These are phyloP conservation scores for Ceratocystis variospora DNA, from an alignment of 2,329 filamentous ascomycete genomes.

Conservation along the genomic window DNA sequence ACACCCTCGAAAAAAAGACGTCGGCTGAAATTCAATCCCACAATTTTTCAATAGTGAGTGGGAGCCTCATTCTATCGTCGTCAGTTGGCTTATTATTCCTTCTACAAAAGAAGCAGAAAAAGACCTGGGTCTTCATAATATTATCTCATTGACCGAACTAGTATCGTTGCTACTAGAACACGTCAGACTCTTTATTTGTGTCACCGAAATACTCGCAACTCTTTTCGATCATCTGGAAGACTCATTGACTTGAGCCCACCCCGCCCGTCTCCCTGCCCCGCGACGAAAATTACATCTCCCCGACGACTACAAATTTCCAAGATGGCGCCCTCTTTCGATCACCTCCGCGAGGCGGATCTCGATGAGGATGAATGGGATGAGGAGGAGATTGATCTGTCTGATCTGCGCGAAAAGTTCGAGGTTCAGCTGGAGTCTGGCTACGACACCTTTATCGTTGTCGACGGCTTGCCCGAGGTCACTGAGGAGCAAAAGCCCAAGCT, in stretches of 20 bases:
- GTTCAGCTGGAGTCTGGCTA: slow-evolving; percentile 91
- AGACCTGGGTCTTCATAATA: background rate
- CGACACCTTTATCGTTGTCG: slow-evolving; percentile 90
- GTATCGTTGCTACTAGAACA: background rate
- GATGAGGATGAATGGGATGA: slow-evolving; percentile 76
- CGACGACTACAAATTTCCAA: slow-evolving; percentile 30
- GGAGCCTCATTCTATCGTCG: background rate
- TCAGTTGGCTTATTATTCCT: background rate
- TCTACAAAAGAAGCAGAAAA: background rate
- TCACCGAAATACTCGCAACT: background rate
- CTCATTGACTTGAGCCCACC: slow-evolving; percentile 13
- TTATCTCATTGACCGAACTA: background rate
- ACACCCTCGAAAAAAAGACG: slow-evolving; percentile 18
- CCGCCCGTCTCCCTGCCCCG: slow-evolving; percentile 15
- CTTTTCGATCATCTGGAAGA: slow-evolving; percentile 9
- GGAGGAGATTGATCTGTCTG: slow-evolving; percentile 88
- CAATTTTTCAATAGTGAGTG: slow-evolving; percentile 12
- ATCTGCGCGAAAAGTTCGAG: slow-evolving; percentile 87
- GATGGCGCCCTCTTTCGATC: slow-evolving; percentile 91
- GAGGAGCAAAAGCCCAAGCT: slow-evolving; percentile 89
- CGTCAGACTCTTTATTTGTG: background rate
- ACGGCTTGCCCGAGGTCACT: slow-evolving; percentile 78
- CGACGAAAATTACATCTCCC: slow-evolving; percentile 11
- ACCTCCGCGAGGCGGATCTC: slow-evolving; percentile 80
- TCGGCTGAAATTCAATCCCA: slow-evolving; percentile 16